phyloP scores from a whole-genome alignment of 768 basidiomycete species.

The Chalciporus chontae region DNA sequence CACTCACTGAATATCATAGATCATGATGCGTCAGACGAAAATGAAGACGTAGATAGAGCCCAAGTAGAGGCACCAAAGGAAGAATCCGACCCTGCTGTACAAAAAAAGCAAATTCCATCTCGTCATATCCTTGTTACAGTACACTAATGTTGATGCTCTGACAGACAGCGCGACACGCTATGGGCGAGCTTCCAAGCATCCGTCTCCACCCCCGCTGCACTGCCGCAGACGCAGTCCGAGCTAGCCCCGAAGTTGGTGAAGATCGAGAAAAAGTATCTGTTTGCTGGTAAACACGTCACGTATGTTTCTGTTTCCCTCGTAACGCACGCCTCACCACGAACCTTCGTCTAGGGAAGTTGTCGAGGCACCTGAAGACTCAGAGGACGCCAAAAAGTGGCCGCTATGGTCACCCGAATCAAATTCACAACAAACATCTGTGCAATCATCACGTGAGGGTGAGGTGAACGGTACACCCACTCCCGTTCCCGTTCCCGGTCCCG shows the following conservation, averaged over 20 bases:
- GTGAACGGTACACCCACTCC: background rate
- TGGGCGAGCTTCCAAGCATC: constrained; percentile 73
- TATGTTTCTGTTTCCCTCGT: constrained; percentile 36
- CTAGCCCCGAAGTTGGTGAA: constrained; percentile 48
- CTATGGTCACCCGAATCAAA: constrained; percentile 34
- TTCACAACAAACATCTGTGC: background rate
- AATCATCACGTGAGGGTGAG: constrained; percentile 3
- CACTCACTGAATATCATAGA: background rate
- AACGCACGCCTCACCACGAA: constrained; percentile 2
- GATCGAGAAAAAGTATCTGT: constrained; percentile 65
- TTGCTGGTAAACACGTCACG: constrained; percentile 75
- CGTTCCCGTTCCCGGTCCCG: background rate
- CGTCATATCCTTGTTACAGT: background rate
- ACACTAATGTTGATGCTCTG: background rate
- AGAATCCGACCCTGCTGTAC: constrained; percentile 36
- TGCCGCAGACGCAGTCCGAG: constrained; percentile 10
- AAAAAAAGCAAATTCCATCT: constrained; percentile 38
- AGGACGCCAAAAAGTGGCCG: constrained; percentile 77
- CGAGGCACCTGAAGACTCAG: constrained; percentile 68
- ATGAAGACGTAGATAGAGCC: constrained; percentile 31
- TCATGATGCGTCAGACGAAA: constrained; percentile 38
- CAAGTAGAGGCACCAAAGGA: constrained; percentile 15
- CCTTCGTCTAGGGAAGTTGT: constrained; percentile 57
- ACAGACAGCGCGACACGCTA: constrained; percentile 57
- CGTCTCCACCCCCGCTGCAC: constrained; percentile 33